Base-by-base conservation (phyloP, 768 basidiomycete species). In the Mrakia frigida region DNA sequence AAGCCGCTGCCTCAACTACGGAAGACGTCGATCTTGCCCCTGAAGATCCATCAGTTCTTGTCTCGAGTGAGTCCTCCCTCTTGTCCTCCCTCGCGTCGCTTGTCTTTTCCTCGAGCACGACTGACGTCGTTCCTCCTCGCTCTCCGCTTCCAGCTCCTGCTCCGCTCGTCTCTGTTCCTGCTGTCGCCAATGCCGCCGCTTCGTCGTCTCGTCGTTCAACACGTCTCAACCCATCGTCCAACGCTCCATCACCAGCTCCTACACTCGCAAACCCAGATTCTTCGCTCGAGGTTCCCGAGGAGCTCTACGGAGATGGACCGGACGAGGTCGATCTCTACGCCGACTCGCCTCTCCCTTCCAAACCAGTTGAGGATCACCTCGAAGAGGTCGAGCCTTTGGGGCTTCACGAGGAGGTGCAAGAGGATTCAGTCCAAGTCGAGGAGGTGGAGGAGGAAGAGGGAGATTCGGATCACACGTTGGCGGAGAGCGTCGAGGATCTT, bases 281-380 rank as follows among this genome's bases (percentile, higher is more conserved):
- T n/a, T 68, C 41, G 33, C 50, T 75, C 25, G 65, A 31, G 2
- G 37, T 37, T 28, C 43, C 74, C 50, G 52, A 52, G 5, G 41
- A 53, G 50, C 37, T 43, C 14, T 50, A 63, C 21, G 59, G 25
- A 25, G 73, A 33, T 0, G 59, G 61, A 21, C 3, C 60, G 59
- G 73, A 46, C 39, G 72, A 73, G 35, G 53, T 35, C 16, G 74
- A 75, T 28, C 33, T 75, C 25, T 75, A 75, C 65, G 74, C 23
- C 67, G 74, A 75, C 53, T 75, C 74, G 3, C 74, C 74, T 16
- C 52, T 69, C 25, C 74, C 69, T 6, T 52, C 67, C 3, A 25
- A 65, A 14, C 67, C 59, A 0, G 41, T 46, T 33, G 65, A 35
- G 63, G 35, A 43, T 23, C 43, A 39, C n/a, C 39, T 35, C 28